phyloP scores from a whole-genome alignment of 2,329 filamentous ascomycete species.

The Penicillium sp. region DNA sequence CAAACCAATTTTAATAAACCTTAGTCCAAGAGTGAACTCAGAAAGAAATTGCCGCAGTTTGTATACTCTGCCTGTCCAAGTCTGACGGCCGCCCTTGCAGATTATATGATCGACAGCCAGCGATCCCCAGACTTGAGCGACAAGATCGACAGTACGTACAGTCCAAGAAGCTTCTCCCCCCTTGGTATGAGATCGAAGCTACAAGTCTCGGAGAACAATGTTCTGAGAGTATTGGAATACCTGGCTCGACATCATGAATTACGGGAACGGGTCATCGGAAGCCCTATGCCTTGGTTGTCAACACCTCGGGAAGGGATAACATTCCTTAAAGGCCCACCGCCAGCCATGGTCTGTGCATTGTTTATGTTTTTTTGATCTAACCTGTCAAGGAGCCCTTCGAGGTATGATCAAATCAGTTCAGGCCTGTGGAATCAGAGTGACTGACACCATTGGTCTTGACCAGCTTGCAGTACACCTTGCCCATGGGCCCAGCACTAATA shows the following conservation, averaged over 20 bases:
- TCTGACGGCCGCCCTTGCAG: constrained; percentile 11
- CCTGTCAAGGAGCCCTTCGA: background rate
- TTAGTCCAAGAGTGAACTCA: background rate
- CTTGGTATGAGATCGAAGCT: constrained; percentile 18
- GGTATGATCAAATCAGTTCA: background rate
- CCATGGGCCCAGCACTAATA: background rate
- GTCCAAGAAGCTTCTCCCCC: constrained; percentile 4
- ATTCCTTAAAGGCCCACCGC: constrained; percentile 15
- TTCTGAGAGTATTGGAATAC: constrained; percentile 1
- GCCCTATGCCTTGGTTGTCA: constrained; percentile 13
- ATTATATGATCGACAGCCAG: constrained; percentile 10
- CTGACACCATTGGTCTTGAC: background rate
- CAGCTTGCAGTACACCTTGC: background rate
- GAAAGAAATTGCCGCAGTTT: background rate
- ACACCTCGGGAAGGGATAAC: constrained; percentile 23
- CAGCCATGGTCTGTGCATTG: constrained; percentile 5
- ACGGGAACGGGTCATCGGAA: background rate
- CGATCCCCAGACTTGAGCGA: too few relatives aligned
- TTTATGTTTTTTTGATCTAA: background rate
- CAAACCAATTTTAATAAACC: background rate
- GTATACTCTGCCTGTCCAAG: background rate
- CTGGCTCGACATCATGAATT: background rate
- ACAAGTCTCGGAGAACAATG: constrained; percentile 7
- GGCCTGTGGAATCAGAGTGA: background rate
- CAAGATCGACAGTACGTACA: constrained; percentile 3